phyloP scores from a whole-genome alignment of 768 basidiomycete genomes.

The Termitomyces sp. region DNA sequence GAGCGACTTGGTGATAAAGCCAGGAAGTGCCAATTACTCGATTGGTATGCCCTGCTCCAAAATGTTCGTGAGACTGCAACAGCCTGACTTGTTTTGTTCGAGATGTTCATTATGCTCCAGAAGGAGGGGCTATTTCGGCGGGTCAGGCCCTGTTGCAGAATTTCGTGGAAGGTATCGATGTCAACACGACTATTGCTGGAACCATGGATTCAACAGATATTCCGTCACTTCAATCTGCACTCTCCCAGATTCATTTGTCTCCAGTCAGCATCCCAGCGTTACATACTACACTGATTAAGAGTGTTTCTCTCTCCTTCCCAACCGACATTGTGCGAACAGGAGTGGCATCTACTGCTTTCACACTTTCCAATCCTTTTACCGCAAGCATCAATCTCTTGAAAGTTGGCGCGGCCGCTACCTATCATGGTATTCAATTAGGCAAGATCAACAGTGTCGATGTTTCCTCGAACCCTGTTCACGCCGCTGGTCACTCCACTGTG shows the following conservation, averaged over 20 bases:
- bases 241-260: slow-evolving; percentile 53
- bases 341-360: slow-evolving; percentile 51
- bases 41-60: slow-evolving; percentile 35
- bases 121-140: slow-evolving; percentile 44
- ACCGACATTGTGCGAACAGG: slow-evolving; percentile 55
- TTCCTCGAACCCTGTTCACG: slow-evolving; percentile 53
- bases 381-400: slow-evolving; percentile 61
- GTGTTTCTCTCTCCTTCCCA: slow-evolving; percentile 54
- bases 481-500: slow-evolving; percentile 49
- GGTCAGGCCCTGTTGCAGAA: slow-evolving; percentile 57
- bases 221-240: slow-evolving; percentile 51
- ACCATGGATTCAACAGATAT: slow-evolving; percentile 51
- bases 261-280: slow-evolving; percentile 63
- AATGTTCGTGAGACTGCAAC: not conserved
- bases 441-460: slow-evolving; percentile 49
- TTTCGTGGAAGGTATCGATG: slow-evolving; percentile 59
- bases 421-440: slow-evolving; percentile 50
- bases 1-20: slow-evolving; percentile 51
- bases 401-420: slow-evolving; percentile 48
- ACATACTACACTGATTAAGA: slow-evolving; percentile 53
- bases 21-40: slow-evolving; percentile 50
- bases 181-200: slow-evolving; percentile 51
- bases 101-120: slow-evolving; percentile 60
- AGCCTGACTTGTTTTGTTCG: not conserved
- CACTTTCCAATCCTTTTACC: slow-evolving; percentile 63